phyloP scores from a whole-genome alignment of 2,329 filamentous ascomycete species.

The Fusarium torulosum region DNA sequence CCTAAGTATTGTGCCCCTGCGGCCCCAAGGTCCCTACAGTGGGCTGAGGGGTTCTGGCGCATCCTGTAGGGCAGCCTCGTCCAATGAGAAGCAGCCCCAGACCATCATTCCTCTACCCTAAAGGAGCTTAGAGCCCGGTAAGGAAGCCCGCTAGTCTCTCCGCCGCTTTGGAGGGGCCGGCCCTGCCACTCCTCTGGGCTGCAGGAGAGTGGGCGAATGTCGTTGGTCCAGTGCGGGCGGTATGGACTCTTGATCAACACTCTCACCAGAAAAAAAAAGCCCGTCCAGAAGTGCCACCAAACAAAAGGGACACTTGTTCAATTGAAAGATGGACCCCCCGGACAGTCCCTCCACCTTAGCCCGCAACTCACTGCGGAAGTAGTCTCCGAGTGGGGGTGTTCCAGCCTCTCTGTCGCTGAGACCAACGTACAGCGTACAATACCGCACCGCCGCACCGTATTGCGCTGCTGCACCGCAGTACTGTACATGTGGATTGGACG shows the following conservation, averaged over 20 bases:
- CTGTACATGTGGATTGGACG: conserved; percentile 20
- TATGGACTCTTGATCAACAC: conserved; percentile 34
- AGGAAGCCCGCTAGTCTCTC: conserved; percentile 15
- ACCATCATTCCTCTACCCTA: background rate
- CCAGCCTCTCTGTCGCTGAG: too few relatives aligned
- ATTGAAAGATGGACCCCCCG: conserved; percentile 48
- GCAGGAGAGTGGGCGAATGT: background rate
- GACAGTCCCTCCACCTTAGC: conserved; percentile 27
- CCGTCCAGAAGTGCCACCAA: conserved; percentile 31
- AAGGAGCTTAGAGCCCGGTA: conserved; percentile 28
- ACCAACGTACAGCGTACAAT: too few relatives aligned
- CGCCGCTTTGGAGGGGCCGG: conserved; percentile 38
- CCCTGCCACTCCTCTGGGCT: conserved; percentile 12
- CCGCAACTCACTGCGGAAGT: conserved; percentile 33
- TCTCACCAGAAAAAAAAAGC: conserved; percentile 7
- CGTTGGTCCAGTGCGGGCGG: conserved; percentile 31
- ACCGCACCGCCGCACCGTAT: conserved; percentile 4
- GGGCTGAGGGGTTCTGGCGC: conserved; percentile 37
- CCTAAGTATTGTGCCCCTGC: conserved; percentile 14
- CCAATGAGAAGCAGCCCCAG: conserved; percentile 21
- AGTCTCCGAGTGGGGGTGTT: conserved; percentile 33
- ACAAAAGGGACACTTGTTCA: conserved; percentile 61
- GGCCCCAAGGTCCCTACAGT: conserved; percentile 30
- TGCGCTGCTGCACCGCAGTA: background rate
- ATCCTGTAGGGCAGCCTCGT: conserved; percentile 23